Evolutionary conservation across 805 yeast species (phyloP).

Genomic region (Cephaloascus fragrans): DNA sequence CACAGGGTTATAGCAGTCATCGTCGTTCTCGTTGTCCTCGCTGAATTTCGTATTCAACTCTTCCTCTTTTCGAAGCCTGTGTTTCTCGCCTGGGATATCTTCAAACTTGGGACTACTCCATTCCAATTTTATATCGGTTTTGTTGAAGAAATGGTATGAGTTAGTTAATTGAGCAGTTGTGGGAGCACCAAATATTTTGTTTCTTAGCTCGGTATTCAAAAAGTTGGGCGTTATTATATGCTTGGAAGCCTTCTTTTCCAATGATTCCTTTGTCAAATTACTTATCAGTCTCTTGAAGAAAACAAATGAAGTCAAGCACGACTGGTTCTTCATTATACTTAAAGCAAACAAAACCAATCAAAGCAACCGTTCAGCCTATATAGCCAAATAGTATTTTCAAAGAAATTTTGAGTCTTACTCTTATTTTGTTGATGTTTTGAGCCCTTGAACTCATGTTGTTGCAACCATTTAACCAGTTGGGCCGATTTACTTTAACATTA

Average conservation of each 20-base stretch:
- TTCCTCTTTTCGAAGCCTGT: constrained; percentile 11
- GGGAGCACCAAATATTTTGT: neutral
- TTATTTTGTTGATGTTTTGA: too few relatives aligned
- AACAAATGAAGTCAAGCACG: neutral
- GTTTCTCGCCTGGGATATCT: constrained; percentile 50
- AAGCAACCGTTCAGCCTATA: too few relatives aligned
- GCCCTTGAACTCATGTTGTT: too few relatives aligned
- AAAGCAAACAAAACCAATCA: too few relatives aligned
- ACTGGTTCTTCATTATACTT: too few relatives aligned
- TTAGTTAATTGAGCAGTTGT: neutral
- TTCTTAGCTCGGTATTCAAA: neutral
- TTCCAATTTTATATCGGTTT: constrained; percentile 36
- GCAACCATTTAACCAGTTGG: too few relatives aligned
- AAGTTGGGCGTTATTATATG: too few relatives aligned
- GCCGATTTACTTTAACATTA: too few relatives aligned
- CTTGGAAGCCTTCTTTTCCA: too few relatives aligned
- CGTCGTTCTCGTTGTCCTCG: constrained; percentile 9
- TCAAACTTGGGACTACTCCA: constrained; percentile 48
- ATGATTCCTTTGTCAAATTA: neutral
- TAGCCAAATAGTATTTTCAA: too few relatives aligned
- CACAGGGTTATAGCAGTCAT: constrained; percentile 1
- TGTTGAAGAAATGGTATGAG: constrained; percentile 31
- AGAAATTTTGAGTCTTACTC: too few relatives aligned
- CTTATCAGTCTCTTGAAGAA: neutral
- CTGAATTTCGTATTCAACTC: constrained; percentile 1